These are phyloP conservation scores for Lecanicillium sp. DNA, from an alignment of 2,329 filamentous ascomycete species.

Conservation along the genomic window DNA sequence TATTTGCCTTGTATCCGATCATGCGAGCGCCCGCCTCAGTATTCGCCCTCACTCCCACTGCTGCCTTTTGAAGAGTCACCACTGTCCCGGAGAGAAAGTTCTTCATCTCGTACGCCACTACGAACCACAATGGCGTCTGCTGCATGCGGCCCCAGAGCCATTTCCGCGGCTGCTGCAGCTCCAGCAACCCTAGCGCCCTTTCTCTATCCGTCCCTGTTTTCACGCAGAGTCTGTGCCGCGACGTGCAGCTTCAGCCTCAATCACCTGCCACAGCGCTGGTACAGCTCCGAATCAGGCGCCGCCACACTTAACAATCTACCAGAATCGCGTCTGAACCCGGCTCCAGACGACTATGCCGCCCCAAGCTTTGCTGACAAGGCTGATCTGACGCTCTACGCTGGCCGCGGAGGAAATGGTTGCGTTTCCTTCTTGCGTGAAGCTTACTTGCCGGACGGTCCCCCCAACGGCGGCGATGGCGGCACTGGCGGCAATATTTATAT, in stretches of 20 bases:
- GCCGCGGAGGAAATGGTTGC: conserved; percentile 81
- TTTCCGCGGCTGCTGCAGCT: no score
- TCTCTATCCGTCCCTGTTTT: conserved; percentile 40
- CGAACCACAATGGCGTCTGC: no score
- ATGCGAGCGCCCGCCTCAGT: no score
- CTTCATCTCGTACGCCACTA: no score
- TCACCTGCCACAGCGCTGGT: not conserved
- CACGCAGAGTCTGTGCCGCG: conserved; percentile 17
- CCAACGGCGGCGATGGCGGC: conserved; percentile 92
- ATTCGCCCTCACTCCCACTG: no score
- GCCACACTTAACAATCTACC: conserved; percentile 27
- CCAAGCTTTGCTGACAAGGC: conserved; percentile 85
- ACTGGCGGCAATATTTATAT: conserved; percentile 90
- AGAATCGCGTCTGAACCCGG: conserved; percentile 63
- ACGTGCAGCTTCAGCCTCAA: conserved; percentile 13
- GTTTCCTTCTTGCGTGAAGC: conserved; percentile 91
- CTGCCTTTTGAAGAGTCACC: no score
- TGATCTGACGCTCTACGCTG: conserved; percentile 66
- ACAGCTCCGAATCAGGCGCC: not conserved
- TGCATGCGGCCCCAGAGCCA: no score
- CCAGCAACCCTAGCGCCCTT: conserved; percentile 26
- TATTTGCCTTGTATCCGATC: no score
- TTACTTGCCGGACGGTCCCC: conserved; percentile 77
- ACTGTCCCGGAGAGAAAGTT: no score
- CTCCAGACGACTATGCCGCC: conserved; percentile 74